Percentiles rank a stretch among this genome's conserved stretches.
These are phyloP conservation scores for Saccharomyces hybrid DNA, from an alignment of 1,139 yeast genomes.

Conservation along the genomic window DNA sequence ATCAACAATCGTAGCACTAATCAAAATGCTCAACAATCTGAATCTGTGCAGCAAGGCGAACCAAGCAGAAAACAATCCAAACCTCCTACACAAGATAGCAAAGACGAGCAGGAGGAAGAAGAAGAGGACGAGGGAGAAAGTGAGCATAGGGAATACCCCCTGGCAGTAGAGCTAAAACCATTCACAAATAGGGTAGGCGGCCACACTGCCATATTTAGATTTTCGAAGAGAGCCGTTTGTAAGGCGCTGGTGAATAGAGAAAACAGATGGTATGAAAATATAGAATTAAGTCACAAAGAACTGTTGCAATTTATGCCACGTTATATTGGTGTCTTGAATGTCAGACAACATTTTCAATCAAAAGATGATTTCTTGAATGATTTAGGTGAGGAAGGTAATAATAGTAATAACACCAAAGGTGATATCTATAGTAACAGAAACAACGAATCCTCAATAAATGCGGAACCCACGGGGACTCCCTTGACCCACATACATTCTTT, in stretches of 20 bases:
- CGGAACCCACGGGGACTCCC: conserved; percentile 8
- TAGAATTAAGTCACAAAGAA: conserved; percentile 70
- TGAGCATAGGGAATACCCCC: conserved; percentile 41
- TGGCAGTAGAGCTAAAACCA: conserved; percentile 80
- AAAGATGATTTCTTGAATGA: conserved; percentile 15
- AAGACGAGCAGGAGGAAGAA: conserved; percentile 35
- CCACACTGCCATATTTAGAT: conserved; percentile 91
- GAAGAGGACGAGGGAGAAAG: conserved; percentile 19
- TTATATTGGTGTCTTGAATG: conserved; percentile 89
- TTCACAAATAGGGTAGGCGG: conserved; percentile 95
- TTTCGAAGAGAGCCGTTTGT: conserved; percentile 90
- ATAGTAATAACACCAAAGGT: neutral
- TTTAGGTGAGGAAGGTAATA: neutral
- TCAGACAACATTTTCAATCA: conserved; percentile 47
- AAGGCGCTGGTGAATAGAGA: conserved; percentile 88
- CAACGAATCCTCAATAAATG: neutral
- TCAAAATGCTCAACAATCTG: neutral
- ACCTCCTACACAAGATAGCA: conserved; percentile 21
- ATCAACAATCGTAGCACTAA: neutral
- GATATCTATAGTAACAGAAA: neutral
- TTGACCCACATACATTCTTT: conserved; percentile 19
- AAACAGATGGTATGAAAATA: conserved; percentile 82
- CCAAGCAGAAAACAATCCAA: conserved; percentile 15
- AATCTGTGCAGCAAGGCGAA: conserved; percentile 5
- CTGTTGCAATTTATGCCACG: conserved; percentile 81